Base-by-base conservation (phyloP, 1,139 yeast genomes). In the Sugiyamaella xylanicola region DNA sequence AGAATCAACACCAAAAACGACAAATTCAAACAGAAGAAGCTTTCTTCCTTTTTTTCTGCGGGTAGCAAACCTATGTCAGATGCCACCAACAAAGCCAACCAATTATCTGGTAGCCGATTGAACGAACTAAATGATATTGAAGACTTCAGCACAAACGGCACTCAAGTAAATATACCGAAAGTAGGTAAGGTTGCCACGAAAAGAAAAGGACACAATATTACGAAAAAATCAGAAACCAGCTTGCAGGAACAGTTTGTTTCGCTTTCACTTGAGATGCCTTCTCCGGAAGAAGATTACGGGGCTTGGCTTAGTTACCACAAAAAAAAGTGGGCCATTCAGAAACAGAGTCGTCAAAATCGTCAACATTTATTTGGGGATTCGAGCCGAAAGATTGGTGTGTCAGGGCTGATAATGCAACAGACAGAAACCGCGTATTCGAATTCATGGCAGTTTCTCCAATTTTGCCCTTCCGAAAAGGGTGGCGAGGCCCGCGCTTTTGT, bases 381-480 rank as follows among this genome's bases (percentile, higher is more conserved):
- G 15, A 72, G 80, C 13, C 80, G 61, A 32, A 41, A 45, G 16
- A 52, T 56, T 21, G 60, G 60, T 17, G 50, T 77, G 29, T 88
- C 93, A 4, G 81, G 82, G 25, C 78, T 90, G 74, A 76, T 91
- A 50, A 80, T 87, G 57, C 81, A 81, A 56, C 95, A 88, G 66
- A 95, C 96, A 0, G 96, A 87, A 65, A 77, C 74, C 19, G 68
- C 66, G 3, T 83, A 86, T 65, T 88, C 89, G 9, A 87, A 85
- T 3, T 80, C 85, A 43, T 93, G 99, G 98, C 91, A 91, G 61
- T 78, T 93, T 48, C 72, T 93, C 51, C 93, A 91, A 65, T 84
- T 89, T 64, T 80, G 81, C 57, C 69, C 75, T 2, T 81, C 85
- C 0, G 63, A 65, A 2, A 66, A 74, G 19, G 87, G 91, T 0